Conservation (phyloP, 176 grass and related monocot species). For the Coix lacrymajobi region DNA sequence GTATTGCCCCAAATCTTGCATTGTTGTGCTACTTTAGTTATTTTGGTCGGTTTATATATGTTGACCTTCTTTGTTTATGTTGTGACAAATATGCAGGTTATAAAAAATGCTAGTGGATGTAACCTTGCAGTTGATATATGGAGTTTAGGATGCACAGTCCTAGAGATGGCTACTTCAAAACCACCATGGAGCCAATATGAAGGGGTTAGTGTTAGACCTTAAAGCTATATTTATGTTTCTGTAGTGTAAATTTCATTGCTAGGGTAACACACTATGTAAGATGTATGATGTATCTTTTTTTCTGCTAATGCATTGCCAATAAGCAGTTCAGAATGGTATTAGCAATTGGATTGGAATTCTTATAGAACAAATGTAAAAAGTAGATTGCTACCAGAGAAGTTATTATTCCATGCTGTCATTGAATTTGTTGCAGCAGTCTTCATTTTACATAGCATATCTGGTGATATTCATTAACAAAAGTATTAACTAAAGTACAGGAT, state of each 20-base stretch:
- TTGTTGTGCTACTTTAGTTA: not conserved
- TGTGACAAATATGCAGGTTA: constrained; percentile 55
- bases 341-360: not conserved
- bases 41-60: constrained; percentile 10
- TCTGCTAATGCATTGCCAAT: constrained; percentile 4
- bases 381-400: not conserved
- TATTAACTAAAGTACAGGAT: not conserved
- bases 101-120: constrained; percentile 91
- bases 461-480: not conserved
- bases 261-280: not conserved
- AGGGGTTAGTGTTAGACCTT: constrained; percentile 68
- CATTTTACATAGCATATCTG: not conserved
- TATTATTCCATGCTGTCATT: not conserved
- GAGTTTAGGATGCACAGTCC: constrained; percentile 97
- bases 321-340: not conserved
- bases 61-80: constrained; percentile 5
- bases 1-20: constrained; percentile 42
- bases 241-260: constrained; percentile 10
- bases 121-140: constrained; percentile 98
- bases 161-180: constrained; percentile 99
- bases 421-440: not conserved
- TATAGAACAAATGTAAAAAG: not conserved
- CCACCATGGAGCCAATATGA: constrained; percentile 99
- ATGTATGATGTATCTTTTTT: constrained; percentile 19
- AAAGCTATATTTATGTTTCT: constrained; percentile 32